These are phyloP conservation scores for Picea glauca DNA, from an alignment of 75 land plant genomes.

Conservation along the genomic window DNA sequence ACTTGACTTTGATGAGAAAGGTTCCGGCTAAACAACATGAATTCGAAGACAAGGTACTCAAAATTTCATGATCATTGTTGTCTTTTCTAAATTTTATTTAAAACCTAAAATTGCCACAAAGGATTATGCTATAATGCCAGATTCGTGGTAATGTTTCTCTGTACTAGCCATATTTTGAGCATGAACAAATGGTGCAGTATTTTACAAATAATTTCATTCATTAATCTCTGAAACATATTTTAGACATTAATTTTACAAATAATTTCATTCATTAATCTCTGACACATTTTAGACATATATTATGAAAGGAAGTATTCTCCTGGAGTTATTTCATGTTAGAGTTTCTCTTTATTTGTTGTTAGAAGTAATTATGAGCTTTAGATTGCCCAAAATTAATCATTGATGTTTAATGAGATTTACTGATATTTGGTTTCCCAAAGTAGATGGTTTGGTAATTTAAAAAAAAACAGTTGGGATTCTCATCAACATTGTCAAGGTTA, in stretches of 20 bases:
- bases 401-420: no score
- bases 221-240: neutral
- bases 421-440: no score
- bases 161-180: neutral
- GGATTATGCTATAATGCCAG: neutral
- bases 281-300: neutral
- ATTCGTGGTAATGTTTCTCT: neutral
- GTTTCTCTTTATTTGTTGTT: no score
- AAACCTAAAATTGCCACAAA: neutral
- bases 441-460: no score
- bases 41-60: slow-evolving; percentile 66
- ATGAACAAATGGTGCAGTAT: no score
- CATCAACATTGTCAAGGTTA: no score
- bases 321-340: no score
- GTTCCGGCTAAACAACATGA: slow-evolving; percentile 54
- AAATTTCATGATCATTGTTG: neutral
- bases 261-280: neutral
- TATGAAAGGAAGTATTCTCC: no score
- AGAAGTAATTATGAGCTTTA: no score
- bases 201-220: neutral
- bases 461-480: no score
- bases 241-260: neutral
- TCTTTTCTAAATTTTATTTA: slow-evolving; percentile 8
- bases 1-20: slow-evolving; percentile 60
- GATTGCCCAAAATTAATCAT: no score